Base-by-base conservation (phyloP, 1,284 basidiomycete genomes). In the Chondrostereum purpureum region DNA sequence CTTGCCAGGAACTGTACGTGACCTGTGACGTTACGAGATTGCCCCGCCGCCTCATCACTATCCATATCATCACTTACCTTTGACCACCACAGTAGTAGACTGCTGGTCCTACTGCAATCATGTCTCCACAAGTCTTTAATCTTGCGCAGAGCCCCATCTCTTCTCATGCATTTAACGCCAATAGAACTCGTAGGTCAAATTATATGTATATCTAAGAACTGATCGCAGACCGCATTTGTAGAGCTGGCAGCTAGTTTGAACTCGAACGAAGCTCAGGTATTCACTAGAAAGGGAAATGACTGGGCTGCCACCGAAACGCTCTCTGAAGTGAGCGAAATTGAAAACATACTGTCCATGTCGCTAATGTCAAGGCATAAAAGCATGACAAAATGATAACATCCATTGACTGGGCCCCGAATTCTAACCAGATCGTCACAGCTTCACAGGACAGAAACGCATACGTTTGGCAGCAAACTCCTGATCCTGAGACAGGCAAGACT, bases 381-480 rank as follows among this genome's bases (percentile, higher is more conserved):
- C 96, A 99, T 69, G 96, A 99, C 75, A 99, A 99, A 71, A 73
- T 88, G 52, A 90, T 99, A 67, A 99, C 95, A 2, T 93, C 92
- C 48, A 96, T 99, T 65, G 95, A 98, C 66, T 99, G 96, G 96
- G 96, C 95, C 2, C 92, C 93, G 6, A 78, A 80, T 56, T 90
- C 94, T 42, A 98, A 99, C 69, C 86, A 92, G 38, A 94, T 99
- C 67, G 96, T 99, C 23, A 98, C 95, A 10, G 92, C 93, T 56
- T 94, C 95, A 19, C 95, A 99, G 66, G 96, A 99, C 63, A 77
- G 96, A 42, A 99, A 99, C 63, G 96, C 96, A 11, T 99, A 99
- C 62, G 96, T 99, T 21, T 99, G 96, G 96, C 84, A 89, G 45
- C 83, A 88, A 55, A 81, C 79, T 12, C 71, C 77, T 17, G 83